Evolutionary conservation across 2,329 filamentous ascomycete genomes (phyloP), one percentile per base, ranked within the genome.

Genomic region (Aspergillus unguis): DNA sequence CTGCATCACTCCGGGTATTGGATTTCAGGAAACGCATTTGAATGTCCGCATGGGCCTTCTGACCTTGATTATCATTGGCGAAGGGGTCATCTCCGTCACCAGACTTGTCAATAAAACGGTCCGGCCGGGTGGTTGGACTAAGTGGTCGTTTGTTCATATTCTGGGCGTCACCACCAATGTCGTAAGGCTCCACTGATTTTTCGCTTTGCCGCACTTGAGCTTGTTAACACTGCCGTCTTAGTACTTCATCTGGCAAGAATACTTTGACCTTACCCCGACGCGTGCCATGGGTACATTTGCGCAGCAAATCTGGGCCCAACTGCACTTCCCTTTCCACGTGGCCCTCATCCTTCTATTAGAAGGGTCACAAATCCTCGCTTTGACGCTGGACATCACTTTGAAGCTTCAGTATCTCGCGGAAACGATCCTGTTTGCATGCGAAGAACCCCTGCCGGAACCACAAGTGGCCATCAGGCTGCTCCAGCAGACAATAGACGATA

Each of bases 31-130:
- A 51, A 86, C 82, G 0, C 82, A 86, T 63, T 66, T 87, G 50
- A 83, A 84, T 61, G 81, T 84, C 61, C 77, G 85, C 7, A 80
- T 87, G 77, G 80, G 78, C 9, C 73, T 86, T 2, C 72, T 87
- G 50, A 87, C 84, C 0, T 74, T 86, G 44, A 85, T 87, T 55
- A 83, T 87, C 51, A 78, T 87, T 53, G 84, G 85, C 10, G 84
- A 87, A 61, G 83, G 83, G 46, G 80, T 85, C 11, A 84, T 86
- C 36, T 78, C 81, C n/a, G 72, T 86, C 28, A 79, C 78, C 26
- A 77, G 79, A 28, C 71, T 74, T 62, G 78, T 77, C 33, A 80
- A 86, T 17, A 80, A 78, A 37, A 78, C 75, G 53, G 68, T 73
- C 25, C 66, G 64, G 52, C 65, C 62, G 26, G 67, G 66, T 23